Base-by-base conservation (phyloP, 2,329 filamentous ascomycete species). In the Pseudocercospora fijiensis region DNA sequence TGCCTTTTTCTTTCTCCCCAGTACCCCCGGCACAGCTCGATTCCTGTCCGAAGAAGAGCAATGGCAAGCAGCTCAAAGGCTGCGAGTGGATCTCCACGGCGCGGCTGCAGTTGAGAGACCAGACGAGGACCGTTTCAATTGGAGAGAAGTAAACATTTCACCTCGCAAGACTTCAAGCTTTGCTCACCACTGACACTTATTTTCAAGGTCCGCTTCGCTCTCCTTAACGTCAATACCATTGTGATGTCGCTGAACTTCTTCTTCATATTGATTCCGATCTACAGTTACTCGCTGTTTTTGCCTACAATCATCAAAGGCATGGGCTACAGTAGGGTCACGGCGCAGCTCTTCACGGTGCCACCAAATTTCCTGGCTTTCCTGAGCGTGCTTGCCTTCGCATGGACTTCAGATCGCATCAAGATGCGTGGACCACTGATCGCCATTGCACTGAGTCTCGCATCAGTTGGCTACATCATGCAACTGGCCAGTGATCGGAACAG, bases 1-100 rank as follows among this genome's bases (percentile, higher is more conserved):
- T 2, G 81, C 84, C 1, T 88, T 80, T 73, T 84, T 85, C 69
- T 79, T 79, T 60, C 73, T 86, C 6, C 84, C 84, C 0, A 81
- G 85, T 64, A 79, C 78, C 1, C 83, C 84, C 0, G 78, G 81
- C 58, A 80, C 80, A 49, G 83, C 83, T 4, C 71, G 68, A 56
- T 78, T 77, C 63, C 63, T 78, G 16, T 73, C 68, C 24, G 60
- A 63, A 33, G 69, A 73, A 51, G 75, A 78, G 65, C 71, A 72
- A 47, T 62, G 59, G 49, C 66, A 69, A 27, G 74, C 74, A 27
- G 68, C 71, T 16, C 65, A 70, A 33, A 65, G 73, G 20, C 73
- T 78, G 57, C 66, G 70, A 24, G 64, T 72, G 7, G 76, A 78
- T 52, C 57, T 74, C 26, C 65, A 72, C 53, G 74, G 74, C n/a